A percentile compares a stretch with the other conserved stretches of the same genome.
Conservation (phyloP, 169 alveolate species). For the Eimeria acervulina region DNA sequence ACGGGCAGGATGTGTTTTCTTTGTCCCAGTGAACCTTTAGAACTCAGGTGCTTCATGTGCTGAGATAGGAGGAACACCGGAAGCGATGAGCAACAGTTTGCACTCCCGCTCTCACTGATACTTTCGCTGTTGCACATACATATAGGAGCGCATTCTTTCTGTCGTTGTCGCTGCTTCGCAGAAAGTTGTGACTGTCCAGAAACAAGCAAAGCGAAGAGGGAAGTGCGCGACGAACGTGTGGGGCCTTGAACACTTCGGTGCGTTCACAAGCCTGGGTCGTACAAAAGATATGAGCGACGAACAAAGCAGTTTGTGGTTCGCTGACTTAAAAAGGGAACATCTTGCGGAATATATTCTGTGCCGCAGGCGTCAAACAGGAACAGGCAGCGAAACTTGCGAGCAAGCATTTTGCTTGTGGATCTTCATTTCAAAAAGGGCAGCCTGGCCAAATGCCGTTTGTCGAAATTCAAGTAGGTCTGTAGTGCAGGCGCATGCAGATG, state of each 20-base stretch:
- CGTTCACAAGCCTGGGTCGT: background rate
- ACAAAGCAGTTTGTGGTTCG: background rate
- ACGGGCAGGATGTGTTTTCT: background rate
- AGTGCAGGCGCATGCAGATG: background rate
- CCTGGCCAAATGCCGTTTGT: conserved; percentile 59
- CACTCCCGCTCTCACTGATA: background rate
- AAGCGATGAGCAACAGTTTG: background rate
- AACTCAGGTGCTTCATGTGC: background rate
- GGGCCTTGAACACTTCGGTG: conserved; percentile 73
- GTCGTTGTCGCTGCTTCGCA: background rate
- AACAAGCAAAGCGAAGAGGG: conserved; percentile 70
- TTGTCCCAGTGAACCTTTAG: background rate
- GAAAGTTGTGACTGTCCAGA: conserved; percentile 64
- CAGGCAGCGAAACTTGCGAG: conserved; percentile 74
- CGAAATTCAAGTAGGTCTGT: conserved; percentile 51
- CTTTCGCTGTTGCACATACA: background rate
- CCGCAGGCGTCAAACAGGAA: conserved; percentile 65
- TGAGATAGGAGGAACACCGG: too few species aligned
- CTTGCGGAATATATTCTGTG: too few species aligned
- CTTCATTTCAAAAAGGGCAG: conserved; percentile 72
- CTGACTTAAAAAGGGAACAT: background rate
- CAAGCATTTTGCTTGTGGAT: conserved; percentile 65
- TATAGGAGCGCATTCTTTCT: background rate
- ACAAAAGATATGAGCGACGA: background rate
- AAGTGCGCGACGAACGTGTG: conserved; percentile 19